These are phyloP conservation scores for Aureobasidium musti DNA, from an alignment of 2,329 filamentous ascomycete genomes.

Conservation along the genomic window DNA sequence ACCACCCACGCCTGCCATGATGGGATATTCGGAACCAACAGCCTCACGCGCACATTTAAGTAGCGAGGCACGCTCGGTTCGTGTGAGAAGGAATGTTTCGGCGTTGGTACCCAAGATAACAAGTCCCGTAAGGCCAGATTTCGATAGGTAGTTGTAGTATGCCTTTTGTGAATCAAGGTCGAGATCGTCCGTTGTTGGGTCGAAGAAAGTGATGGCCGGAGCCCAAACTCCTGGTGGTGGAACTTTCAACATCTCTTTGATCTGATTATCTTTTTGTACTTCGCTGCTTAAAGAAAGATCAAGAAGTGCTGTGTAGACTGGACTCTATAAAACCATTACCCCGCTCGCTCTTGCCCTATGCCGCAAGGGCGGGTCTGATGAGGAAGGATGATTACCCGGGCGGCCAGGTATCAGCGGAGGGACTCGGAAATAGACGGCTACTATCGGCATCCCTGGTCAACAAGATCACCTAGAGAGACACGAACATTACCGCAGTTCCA, in stretches of 20 bases:
- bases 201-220: constrained; percentile 52
- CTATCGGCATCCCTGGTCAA: not conserved
- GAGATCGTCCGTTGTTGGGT: constrained; percentile 45
- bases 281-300: not conserved
- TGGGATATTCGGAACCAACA: constrained; percentile 46
- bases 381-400: not conserved
- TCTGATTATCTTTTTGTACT: not conserved
- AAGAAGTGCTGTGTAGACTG: not conserved
- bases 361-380: not conserved
- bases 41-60: constrained; percentile 44
- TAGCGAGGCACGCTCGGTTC: constrained; percentile 46
- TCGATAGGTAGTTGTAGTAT: constrained; percentile 50
- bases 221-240: constrained; percentile 38
- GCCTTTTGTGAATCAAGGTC: constrained; percentile 47
- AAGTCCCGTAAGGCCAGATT: constrained; percentile 48
- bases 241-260: not conserved
- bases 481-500: not conserved
- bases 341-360: constrained; percentile 12
- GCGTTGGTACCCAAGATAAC: constrained; percentile 53
- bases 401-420: not conserved
- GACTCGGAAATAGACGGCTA: not conserved
- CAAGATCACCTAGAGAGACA: not conserved
- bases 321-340: constrained; percentile 13
- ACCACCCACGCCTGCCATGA: constrained; percentile 50
- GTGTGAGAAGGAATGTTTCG: constrained; percentile 51